Evolutionary conservation across 306 rosid species (phyloP), one percentile per base, ranked within the genome.

Genomic region (Quercus variabilis): DNA sequence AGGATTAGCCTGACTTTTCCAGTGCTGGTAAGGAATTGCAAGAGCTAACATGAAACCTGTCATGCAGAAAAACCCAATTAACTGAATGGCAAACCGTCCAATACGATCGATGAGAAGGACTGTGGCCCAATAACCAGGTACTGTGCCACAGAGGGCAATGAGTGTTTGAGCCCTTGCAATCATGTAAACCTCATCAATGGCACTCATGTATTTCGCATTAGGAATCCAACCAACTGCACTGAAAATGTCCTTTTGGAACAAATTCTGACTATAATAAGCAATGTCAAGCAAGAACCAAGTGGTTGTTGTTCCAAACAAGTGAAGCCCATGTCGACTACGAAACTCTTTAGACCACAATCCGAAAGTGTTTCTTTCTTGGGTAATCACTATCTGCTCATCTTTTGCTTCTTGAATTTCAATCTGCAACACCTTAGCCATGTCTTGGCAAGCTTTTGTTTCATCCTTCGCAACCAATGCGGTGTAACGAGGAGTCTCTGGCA

Each of bases 101-200:
- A 92, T 71, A 12, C 76, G 74, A 21, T 92, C 93, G 64, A 92
- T 87, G 30, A 89, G 76, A 18, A 74, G 69, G 46, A 92, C 93
- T 0, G 94, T 92, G 85, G 68, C 85, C 97, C 93, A 92, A 31
- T 92, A 92, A 1, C 97, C 91, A 4, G 94, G 97, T 5, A 90
- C 91, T 0, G 93, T 90, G 58, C 91, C 90, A 5, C 90, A 25
- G 2, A 90, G 80, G 5, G 97, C 92, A 51, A 92, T 91, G 25
- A 83, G 74, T 63, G 86, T 84, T 84, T 90, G 91, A 5, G 93
- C 93, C 80, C 55, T 85, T 51, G 91, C 91, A 41, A 92, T 86
- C 49, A 64, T 83, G 86, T 51, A 87, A 25, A 92, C 86, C 83
- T 92, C 94, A 7, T 86, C 86, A 1, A 90, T 84, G 28, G 93